Conservation (phyloP, 176 grass and related monocot genomes). For the maize (Zea mays) region Zm-B73-REFERENCE-NAM-5.0 NC_050105.1:152013501-152014000, state of each 20-base stretch:
- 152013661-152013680: neutral
- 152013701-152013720: neutral
- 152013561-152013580: constrained; percentile 99
- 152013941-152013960: neutral
- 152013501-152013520: neutral
- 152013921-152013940: neutral
- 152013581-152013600: constrained; percentile 98
- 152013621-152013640: constrained; percentile 92
- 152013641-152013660: constrained; percentile 81
- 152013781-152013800: neutral
- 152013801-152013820: constrained; percentile 1
- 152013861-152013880: neutral
- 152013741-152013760: neutral
- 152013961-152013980: neutral
- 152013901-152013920: neutral
- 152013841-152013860: neutral
- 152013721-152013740: neutral
- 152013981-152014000: neutral
- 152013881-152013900: neutral
- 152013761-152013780: neutral
- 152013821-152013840: neutral
- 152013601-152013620: constrained; percentile 89
- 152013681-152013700: neutral
- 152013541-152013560: constrained; percentile 99
- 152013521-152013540: constrained; percentile 83